These are phyloP conservation scores for Laburnicola sp. DNA, from an alignment of 2,329 filamentous ascomycete genomes.

Conservation along the genomic window DNA sequence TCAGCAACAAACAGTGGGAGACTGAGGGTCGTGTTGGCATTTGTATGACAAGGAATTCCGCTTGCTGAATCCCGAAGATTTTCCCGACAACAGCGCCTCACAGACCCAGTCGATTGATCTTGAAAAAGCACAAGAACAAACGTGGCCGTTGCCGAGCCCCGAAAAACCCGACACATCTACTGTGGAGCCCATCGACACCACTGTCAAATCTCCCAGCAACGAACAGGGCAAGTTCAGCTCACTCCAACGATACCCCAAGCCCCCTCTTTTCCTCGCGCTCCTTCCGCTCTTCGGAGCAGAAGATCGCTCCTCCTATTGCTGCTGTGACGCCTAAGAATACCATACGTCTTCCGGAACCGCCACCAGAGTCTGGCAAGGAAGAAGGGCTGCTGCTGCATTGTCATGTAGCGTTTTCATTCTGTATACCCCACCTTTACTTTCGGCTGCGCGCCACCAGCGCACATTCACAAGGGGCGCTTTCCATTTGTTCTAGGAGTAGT, in stretches of 20 bases:
- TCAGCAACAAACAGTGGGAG: conserved; percentile 96
- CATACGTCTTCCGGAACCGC: conserved; percentile 58
- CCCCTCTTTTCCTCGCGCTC: conserved; percentile 32
- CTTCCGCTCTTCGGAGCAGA: conserved; percentile 23
- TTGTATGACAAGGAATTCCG: conserved; percentile 87
- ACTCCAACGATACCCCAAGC: conserved; percentile 50
- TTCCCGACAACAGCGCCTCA: conserved; percentile 36
- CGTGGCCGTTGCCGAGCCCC: conserved; percentile 42
- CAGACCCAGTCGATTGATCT: conserved; percentile 35
- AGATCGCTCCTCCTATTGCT: conserved; percentile 17
- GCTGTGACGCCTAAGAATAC: conserved; percentile 27
- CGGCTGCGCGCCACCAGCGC: not conserved
- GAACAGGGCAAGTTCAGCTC: conserved; percentile 52
- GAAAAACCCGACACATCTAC: conserved; percentile 28
- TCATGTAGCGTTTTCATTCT: conserved; percentile 62
- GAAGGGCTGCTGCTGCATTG: conserved; percentile 70
- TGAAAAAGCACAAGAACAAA: conserved; percentile 32
- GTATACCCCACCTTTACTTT: conserved; percentile 34
- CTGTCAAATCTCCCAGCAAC: conserved; percentile 34
- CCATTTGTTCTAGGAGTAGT: no score
- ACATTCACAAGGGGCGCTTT: no score
- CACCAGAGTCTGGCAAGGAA: conserved; percentile 61
- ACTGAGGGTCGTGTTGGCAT: conserved; percentile 81
- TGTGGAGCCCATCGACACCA: conserved; percentile 27
- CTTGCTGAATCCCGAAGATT: conserved; percentile 70